These are phyloP conservation scores for Aspergillus haitiensis DNA, from an alignment of 495 filamentous ascomycete genomes.

Conservation along the genomic window DNA sequence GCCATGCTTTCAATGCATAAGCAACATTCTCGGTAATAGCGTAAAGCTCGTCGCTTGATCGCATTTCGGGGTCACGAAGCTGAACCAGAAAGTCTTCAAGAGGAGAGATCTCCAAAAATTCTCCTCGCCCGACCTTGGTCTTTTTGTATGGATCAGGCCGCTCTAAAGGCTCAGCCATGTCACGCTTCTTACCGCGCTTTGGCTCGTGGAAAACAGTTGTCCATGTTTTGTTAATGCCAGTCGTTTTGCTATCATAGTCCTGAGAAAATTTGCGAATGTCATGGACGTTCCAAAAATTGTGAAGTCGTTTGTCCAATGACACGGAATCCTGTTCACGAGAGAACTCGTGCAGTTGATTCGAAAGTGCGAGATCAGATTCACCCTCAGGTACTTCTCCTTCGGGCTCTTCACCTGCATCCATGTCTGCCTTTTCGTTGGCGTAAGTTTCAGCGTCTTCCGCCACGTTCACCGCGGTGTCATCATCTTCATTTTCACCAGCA, in stretches of 20 bases:
- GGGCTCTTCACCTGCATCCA: conserved; percentile 22
- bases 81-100: conserved; percentile 37
- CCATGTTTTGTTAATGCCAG: conserved; percentile 35
- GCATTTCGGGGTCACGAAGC: conserved; percentile 38
- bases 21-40: conserved; percentile 52
- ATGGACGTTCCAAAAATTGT: conserved; percentile 58
- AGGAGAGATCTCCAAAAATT: conserved; percentile 47
- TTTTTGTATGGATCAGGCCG: conserved; percentile 48
- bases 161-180: conserved; percentile 45
- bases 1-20: conserved; percentile 55
- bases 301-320: conserved; percentile 60
- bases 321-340: conserved; percentile 47
- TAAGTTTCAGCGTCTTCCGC: conserved; percentile 24
- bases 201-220: conserved; percentile 33
- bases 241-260: conserved; percentile 34
- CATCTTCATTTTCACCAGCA: conserved; percentile 18
- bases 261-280: conserved; percentile 48
- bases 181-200: conserved; percentile 42
- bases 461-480: conserved; percentile 24
- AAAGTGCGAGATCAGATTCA: conserved; percentile 27
- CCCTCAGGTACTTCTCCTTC: conserved; percentile 27
- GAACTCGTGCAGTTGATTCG: conserved; percentile 34
- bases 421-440: conserved; percentile 26
- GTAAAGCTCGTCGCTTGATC: conserved; percentile 53
- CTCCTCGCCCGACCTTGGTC: conserved; percentile 33